Conservation (phyloP, 1,284 basidiomycete species). For the Anthracocystis walkeri region DNA sequence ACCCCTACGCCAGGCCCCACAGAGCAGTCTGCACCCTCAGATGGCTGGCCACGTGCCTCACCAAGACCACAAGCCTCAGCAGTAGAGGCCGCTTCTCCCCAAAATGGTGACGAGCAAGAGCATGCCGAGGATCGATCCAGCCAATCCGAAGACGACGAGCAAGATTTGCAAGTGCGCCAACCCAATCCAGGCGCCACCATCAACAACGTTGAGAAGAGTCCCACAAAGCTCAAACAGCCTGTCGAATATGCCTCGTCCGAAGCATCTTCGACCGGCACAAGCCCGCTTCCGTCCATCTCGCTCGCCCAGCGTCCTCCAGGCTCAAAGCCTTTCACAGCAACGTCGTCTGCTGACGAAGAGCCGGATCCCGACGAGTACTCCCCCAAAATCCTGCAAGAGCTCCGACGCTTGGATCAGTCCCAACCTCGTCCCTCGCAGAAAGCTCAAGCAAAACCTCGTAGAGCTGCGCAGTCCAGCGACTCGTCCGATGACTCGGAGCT, state of each 20-base stretch:
- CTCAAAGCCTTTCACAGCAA: neutral
- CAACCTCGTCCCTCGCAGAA: conserved; percentile 12
- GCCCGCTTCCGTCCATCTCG: conserved; percentile 2
- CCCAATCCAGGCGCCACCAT: conserved; percentile 20
- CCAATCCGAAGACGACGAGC: conserved; percentile 9
- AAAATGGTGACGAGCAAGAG: neutral
- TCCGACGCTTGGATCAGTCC: neutral
- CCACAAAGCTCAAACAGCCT: conserved; percentile 15
- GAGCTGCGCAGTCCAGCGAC: conserved; percentile 1
- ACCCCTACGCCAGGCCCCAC: conserved; percentile 24
- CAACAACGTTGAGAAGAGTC: conserved; percentile 25
- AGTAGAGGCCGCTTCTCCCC: neutral
- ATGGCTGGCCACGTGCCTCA: conserved; percentile 30
- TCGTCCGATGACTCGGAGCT: conserved; percentile 22
- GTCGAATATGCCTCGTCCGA: conserved; percentile 10
- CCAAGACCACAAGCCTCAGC: neutral
- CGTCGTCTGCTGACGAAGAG: conserved; percentile 31
- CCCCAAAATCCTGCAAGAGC: conserved; percentile 10
- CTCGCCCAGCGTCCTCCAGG: neutral
- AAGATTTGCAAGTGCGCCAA: conserved; percentile 29
- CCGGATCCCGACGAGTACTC: conserved; percentile 35
- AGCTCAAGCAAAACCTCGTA: neutral
- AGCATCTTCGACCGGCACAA: neutral
- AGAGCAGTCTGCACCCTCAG: conserved; percentile 35
- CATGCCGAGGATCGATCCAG: neutral